Base-by-base conservation (phyloP, 1,284 basidiomycete genomes). In the Sphaerobolus stellatus region DNA sequence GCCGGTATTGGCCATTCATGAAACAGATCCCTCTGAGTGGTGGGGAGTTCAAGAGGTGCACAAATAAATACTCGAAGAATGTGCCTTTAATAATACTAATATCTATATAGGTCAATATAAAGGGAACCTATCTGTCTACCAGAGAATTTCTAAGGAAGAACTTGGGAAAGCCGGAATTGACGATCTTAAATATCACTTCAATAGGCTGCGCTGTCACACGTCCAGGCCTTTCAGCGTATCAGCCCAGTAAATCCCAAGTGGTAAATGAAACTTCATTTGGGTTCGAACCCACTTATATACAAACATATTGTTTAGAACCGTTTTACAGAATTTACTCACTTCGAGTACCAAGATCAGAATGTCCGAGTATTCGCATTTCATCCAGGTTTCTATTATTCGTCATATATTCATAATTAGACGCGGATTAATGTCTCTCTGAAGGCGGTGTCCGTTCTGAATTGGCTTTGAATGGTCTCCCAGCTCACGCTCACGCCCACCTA, bases 41-140 rank as follows among this genome's bases (percentile, higher is more conserved):
- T 43, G 41, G 41, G 28, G 20, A 22, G 41, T 43, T 13, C 41
- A 43, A 43, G 41, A 43, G 41, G 41, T 43, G 7, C n/a, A n/a
- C n/a, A n/a, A n/a, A n/a, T n/a, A 22, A 11, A 24, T 22, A 6
- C 28, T 11, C 28, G 13, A 3, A 14, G 13, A 14, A 20, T 43
- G 5, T 43, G 41, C 4, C 16, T 14, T 22, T 43, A 43, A 4
- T 43, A 8, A 43, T 43, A 22, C 18, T 3, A 24, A 43, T 22
- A 43, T 43, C 22, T 43, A 13, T 43, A 43, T 27, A 43, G 41
- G 41, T 43, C 22, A 43, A 43, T 27, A 43, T 43, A 20, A 43
- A 43, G 28, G 41, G 41, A 43, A 43, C 41, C 4, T 43, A 43
- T 18, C 20, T 43, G 28, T 11, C 18, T 11, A 43, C 41, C 20